These are phyloP conservation scores for Aspergillus versicolor DNA, from an alignment of 2,329 filamentous ascomycete genomes.

Conservation along the genomic window DNA sequence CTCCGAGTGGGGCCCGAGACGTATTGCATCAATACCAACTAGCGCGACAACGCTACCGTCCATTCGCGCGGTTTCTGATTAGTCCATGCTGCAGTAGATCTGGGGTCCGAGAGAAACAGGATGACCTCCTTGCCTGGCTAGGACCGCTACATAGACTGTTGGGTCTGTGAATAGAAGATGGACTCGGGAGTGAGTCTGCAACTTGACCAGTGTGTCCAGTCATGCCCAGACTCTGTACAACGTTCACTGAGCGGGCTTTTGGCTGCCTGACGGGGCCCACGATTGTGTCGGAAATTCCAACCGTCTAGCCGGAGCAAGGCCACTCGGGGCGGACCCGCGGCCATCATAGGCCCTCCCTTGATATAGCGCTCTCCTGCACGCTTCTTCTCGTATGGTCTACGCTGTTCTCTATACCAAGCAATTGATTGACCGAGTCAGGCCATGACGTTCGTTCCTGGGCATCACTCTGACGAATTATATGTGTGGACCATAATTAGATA, in stretches of 20 bases:
- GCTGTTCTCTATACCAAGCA: not conserved
- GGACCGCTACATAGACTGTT: not conserved
- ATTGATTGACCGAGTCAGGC: not conserved
- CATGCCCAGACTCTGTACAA: not conserved
- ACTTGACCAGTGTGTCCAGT: not conserved
- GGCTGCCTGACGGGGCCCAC: not conserved
- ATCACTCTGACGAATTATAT: not conserved
- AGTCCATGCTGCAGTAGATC: conserved; percentile 1
- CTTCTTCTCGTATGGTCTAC: not conserved
- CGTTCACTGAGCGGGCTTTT: not conserved
- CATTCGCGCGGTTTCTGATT: conserved; percentile 6
- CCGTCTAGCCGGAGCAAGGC: conserved; percentile 5
- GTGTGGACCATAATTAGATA: not conserved
- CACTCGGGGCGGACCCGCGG: not conserved
- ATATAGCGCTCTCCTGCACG: not conserved
- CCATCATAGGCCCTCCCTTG: not conserved
- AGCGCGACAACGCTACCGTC: not conserved
- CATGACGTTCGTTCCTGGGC: conserved; percentile 2
- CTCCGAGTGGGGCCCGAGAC: conserved; percentile 3
- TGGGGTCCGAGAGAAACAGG: conserved; percentile 12
- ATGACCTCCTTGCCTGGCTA: conserved; percentile 1
- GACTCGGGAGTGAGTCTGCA: not conserved
- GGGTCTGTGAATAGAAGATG: not conserved
- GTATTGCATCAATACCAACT: conserved; percentile 1
- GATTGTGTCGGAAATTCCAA: conserved; percentile 10